Base-by-base conservation (phyloP, 305 asterid genomes). In the Solanum chacoense region DNA sequence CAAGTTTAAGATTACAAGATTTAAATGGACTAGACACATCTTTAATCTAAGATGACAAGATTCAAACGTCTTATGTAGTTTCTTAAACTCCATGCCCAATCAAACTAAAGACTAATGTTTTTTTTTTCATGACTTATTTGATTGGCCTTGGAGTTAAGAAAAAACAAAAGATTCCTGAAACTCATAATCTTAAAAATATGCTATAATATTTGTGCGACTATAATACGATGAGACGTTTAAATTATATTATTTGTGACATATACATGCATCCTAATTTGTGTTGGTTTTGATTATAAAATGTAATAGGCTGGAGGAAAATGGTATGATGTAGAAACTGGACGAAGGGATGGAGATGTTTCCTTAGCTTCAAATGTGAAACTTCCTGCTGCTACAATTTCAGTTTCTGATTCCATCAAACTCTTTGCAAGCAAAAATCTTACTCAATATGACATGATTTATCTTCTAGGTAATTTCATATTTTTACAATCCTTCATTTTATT, bases 301-400 rank as follows among this genome's bases (percentile, higher is more conserved):
- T 3, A 0, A 45, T 72, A 91, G 95, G 89, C 92, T 18, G 96
- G 95, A 88, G 98, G 98, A 67, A 91, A 87, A 35, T 55, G 88
- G 31, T 95, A 94, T 90, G 38, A 8, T 2, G 95, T 94, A 24
- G 88, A 90, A 63, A 93, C 95, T 1, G 95, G 96, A 67, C 24
- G 94, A 80, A 87, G 90, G 88, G 96, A 94, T 88, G 98, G 95
- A 88, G 86, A 16, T 0, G 89, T 87, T 34, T 95, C 96, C 80
- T 88, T 85, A n/a, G 92, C 93, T 5, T 81, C 72, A 55, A 92
- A 93, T 87, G 95, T 93, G 36, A 59, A 91, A 88, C 93, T 94
- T 59, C 96, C 95, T 5, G 26, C 75, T 76, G 94, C 96, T 29
- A 84, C 91, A 2, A 63, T 93, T 34, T 89, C 96, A 1, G 95